Conservation (phyloP, 805 yeast species). For the Starmerella asiatica region DNA sequence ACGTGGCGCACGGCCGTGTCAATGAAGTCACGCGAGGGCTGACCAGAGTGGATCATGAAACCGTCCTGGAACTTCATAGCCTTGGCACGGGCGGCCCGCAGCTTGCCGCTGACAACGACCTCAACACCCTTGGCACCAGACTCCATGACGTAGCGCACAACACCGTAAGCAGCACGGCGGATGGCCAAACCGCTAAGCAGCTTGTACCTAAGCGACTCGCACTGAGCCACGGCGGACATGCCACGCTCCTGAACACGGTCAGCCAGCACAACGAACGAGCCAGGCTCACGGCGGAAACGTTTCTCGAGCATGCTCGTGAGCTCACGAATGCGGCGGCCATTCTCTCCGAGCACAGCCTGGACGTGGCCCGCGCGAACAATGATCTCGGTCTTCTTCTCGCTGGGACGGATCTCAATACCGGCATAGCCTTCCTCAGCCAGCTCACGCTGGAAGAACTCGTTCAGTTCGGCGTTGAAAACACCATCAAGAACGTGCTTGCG, state of each 20-base stretch:
- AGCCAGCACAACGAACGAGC: slow-evolving; percentile 87
- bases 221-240: slow-evolving; percentile 98
- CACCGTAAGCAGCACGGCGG: slow-evolving; percentile 99
- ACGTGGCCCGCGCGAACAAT: slow-evolving; percentile 99
- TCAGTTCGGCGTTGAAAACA: slow-evolving; percentile 99
- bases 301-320: slow-evolving; percentile 93
- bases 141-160: slow-evolving; percentile 98
- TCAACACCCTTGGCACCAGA: slow-evolving; percentile 99
- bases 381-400: slow-evolving; percentile 95
- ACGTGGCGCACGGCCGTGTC: slow-evolving; percentile 99
- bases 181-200: slow-evolving; percentile 96
- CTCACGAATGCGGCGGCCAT: slow-evolving; percentile 99
- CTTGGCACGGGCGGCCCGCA: slow-evolving; percentile 99
- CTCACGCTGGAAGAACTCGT: slow-evolving; percentile 99
- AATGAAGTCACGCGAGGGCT: slow-evolving; percentile 97
- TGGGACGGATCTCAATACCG: slow-evolving; percentile 98
- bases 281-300: slow-evolving; percentile 95
- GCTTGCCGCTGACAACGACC: slow-evolving; percentile 98
- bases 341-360: slow-evolving; percentile 97
- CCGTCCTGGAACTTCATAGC: slow-evolving; percentile 99
- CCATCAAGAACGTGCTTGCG: slow-evolving; percentile 99
- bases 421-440: slow-evolving; percentile 99
- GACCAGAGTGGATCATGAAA: slow-evolving; percentile 99
- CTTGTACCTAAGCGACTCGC: slow-evolving; percentile 97
- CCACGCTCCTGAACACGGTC: slow-evolving; percentile 99